Evolutionary conservation across 148 eudicot species (phyloP).

Genomic region (Tetragonia tetragonoides): DNA sequence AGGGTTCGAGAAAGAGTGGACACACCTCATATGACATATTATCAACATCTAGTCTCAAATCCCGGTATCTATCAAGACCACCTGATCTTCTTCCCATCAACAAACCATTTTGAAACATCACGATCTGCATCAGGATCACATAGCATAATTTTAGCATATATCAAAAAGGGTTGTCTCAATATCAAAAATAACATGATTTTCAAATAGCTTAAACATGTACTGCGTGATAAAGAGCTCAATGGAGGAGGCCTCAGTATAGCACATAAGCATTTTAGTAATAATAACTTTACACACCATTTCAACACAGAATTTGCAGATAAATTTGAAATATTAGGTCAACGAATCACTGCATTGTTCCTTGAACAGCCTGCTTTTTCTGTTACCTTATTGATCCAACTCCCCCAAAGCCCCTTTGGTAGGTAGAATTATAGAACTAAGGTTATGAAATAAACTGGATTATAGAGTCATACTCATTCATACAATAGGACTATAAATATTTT

Average conservation of each 20-base stretch:
- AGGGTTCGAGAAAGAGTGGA: not conserved
- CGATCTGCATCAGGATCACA: slow-evolving; percentile 43
- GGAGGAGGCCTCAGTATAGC: not conserved
- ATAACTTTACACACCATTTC: not conserved
- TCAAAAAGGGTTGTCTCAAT: not conserved
- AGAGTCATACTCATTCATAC: too few species aligned
- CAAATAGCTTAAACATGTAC: not conserved
- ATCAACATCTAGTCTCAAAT: slow-evolving; percentile 82
- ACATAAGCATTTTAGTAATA: too few species aligned
- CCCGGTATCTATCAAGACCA: slow-evolving; percentile 58
- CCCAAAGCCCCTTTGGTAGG: too few species aligned
- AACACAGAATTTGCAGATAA: not conserved
- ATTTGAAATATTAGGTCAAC: not conserved
- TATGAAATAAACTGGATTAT: too few species aligned
- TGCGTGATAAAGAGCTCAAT: too few species aligned
- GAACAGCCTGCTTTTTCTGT: not conserved
- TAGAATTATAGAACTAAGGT: too few species aligned
- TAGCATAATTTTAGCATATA: not conserved
- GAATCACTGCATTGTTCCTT: too few species aligned
- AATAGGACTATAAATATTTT: too few species aligned
- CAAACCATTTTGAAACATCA: slow-evolving; percentile 70
- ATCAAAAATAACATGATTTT: too few species aligned
- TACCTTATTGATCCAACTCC: too few species aligned
- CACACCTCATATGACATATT: slow-evolving; percentile 83
- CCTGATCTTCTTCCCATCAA: slow-evolving; percentile 64